A percentile compares a stretch with the other conserved stretches of the same genome.
These are phyloP conservation scores for Adansonia rubrostipa DNA, from an alignment of 441 rosid species.

Conservation along the genomic window DNA sequence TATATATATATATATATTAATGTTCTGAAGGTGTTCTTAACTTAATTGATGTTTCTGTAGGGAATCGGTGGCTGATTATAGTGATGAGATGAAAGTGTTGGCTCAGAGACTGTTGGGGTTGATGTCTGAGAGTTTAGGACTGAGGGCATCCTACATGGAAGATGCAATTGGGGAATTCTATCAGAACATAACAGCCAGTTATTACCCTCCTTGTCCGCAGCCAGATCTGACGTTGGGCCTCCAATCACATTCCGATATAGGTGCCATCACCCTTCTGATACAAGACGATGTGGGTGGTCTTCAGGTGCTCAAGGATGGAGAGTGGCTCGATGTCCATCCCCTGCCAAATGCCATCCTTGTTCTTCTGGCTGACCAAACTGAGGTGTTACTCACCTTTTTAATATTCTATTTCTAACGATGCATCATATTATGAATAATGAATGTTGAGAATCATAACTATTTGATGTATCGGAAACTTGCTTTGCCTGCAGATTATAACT, in stretches of 20 bases:
- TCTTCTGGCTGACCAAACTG: conserved; percentile 79
- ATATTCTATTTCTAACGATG: neutral
- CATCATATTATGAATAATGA: neutral
- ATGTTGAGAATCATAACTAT: neutral
- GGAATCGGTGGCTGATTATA: conserved; percentile 57
- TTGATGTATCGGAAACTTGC: neutral
- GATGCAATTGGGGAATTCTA: conserved; percentile 73
- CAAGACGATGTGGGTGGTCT: conserved; percentile 89
- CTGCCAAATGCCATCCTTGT: conserved; percentile 65
- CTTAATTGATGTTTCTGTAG: conserved; percentile 34
- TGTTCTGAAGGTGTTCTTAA: conserved; percentile 13
- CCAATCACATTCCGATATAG: conserved; percentile 89
- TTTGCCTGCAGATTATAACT: conserved; percentile 64
- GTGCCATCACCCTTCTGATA: conserved; percentile 76
- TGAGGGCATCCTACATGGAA: conserved; percentile 51
- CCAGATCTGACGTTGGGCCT: conserved; percentile 91
- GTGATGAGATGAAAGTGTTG: conserved; percentile 60
- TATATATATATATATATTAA: neutral
- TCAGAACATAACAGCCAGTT: conserved; percentile 85
- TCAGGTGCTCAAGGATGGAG: conserved; percentile 65
- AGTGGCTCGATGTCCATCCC: conserved; percentile 73
- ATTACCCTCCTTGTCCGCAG: conserved; percentile 88
- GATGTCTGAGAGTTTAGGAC: conserved; percentile 68
- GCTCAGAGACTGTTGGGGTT: conserved; percentile 62
- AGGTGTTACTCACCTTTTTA: conserved; percentile 49